These are phyloP conservation scores for Onygenales sp. DNA, from an alignment of 2,329 filamentous ascomycete genomes.

Conservation along the genomic window DNA sequence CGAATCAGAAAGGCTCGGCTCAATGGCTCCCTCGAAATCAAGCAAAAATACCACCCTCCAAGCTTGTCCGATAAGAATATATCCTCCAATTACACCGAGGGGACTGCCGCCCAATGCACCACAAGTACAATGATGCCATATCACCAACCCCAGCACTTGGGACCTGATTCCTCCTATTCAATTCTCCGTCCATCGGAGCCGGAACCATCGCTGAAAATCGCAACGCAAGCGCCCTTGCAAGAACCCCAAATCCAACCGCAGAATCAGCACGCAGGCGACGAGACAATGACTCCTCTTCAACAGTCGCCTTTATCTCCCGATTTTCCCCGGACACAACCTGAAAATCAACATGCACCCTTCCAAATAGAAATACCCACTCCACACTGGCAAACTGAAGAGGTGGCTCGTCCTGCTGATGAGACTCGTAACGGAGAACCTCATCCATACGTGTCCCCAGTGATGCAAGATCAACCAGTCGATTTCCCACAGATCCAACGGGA, in stretches of 20 bases:
- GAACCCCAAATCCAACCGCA: background rate
- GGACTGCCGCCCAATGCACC: background rate
- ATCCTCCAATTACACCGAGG: background rate
- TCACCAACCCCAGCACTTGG: slow-evolving; percentile 21
- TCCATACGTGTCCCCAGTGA: background rate
- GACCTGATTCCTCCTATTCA: slow-evolving; percentile 49
- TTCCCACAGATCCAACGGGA: slow-evolving; percentile 2
- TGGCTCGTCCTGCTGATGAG: background rate
- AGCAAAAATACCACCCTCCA: background rate
- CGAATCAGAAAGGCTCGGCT: background rate
- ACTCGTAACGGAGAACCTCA: background rate
- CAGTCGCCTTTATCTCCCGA: background rate
- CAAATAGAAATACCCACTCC: background rate
- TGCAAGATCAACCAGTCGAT: background rate
- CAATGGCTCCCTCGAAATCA: background rate
- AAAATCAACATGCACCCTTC: background rate
- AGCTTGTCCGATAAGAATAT: background rate
- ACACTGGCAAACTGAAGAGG: background rate
- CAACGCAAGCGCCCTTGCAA: background rate
- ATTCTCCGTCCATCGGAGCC: slow-evolving; percentile 44
- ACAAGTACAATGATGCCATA: background rate
- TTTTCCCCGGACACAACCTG: background rate
- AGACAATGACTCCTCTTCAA: background rate
- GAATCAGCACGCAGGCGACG: background rate
- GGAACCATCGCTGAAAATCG: slow-evolving; percentile 10